phyloP scores from a whole-genome alignment of 495 filamentous ascomycete genomes.

The Podospora bellae-mahoneyi region DNA sequence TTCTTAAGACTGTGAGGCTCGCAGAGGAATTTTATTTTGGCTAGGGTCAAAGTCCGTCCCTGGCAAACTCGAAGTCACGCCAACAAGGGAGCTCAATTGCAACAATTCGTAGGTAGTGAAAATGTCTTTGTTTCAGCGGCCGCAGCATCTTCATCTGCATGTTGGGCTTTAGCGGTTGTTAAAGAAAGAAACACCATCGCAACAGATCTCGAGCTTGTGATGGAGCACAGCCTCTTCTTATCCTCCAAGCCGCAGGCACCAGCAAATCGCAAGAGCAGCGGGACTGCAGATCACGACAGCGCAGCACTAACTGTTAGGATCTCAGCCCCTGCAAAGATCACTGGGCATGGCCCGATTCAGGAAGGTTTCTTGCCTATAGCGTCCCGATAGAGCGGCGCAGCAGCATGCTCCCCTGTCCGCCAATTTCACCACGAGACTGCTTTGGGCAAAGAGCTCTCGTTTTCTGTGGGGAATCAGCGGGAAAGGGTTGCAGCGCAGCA shows the following conservation, averaged over 20 bases:
- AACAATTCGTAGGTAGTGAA: neutral
- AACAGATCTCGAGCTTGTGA: neutral
- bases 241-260: neutral
- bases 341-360: neutral
- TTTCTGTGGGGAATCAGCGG: neutral
- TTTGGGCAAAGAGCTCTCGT: neutral
- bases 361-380: constrained; percentile 2
- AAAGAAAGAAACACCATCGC: neutral
- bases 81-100: neutral
- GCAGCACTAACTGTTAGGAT: neutral
- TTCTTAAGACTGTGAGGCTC: too few relatives aligned
- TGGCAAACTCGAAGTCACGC: neutral
- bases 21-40: too few relatives aligned
- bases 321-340: neutral
- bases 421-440: neutral
- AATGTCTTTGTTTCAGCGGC: neutral
- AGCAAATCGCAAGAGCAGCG: neutral
- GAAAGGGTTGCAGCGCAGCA: constrained; percentile 14
- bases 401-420: constrained; percentile 7
- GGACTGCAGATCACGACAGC: neutral
- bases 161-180: neutral
- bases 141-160: neutral
- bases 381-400: constrained; percentile 13
- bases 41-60: neutral
- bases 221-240: neutral